Conservation (phyloP, 768 basidiomycete genomes). For the Tephrocybe sp. region DNA sequence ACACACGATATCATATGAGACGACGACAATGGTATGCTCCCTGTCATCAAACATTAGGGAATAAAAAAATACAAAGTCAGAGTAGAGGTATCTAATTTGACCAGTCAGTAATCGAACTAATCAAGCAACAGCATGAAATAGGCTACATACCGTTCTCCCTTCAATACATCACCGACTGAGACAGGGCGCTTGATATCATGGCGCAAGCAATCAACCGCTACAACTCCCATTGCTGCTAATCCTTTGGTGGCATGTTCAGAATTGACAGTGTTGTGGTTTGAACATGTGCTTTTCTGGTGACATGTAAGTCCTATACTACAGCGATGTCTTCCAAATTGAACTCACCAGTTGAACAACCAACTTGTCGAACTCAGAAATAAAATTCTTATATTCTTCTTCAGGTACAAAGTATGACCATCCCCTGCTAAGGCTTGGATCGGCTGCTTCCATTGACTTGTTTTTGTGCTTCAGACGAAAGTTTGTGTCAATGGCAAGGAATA, state of each 20-base stretch:
- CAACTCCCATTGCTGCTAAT: conserved; percentile 13
- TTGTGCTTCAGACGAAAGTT: conserved; percentile 14
- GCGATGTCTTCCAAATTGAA: background rate
- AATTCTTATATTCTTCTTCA: conserved; percentile 13
- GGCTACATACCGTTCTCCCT: conserved; percentile 20
- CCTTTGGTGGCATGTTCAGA: conserved; percentile 23
- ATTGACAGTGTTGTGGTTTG: conserved; percentile 21
- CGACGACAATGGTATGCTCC: conserved; percentile 12
- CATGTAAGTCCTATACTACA: background rate
- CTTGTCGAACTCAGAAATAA: conserved; percentile 12
- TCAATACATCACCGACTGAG: conserved; percentile 2
- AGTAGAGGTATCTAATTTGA: conserved; percentile 36
- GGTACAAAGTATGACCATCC: conserved; percentile 19
- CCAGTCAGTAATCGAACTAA: background rate
- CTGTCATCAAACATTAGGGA: conserved; percentile 8
- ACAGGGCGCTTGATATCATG: conserved; percentile 12
- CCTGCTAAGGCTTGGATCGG: conserved; percentile 12
- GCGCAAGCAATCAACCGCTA: conserved; percentile 5
- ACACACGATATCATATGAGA: conserved; percentile 34
- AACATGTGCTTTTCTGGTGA: conserved; percentile 20
- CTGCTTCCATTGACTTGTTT: conserved; percentile 4
- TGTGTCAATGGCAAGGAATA: conserved; percentile 16
- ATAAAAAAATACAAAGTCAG: conserved; percentile 31
- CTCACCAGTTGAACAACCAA: conserved; percentile 9
- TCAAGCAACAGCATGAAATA: background rate